Evolutionary conservation across 306 rosid genomes (phyloP).

Genomic region (Vigna radiata): DNA sequence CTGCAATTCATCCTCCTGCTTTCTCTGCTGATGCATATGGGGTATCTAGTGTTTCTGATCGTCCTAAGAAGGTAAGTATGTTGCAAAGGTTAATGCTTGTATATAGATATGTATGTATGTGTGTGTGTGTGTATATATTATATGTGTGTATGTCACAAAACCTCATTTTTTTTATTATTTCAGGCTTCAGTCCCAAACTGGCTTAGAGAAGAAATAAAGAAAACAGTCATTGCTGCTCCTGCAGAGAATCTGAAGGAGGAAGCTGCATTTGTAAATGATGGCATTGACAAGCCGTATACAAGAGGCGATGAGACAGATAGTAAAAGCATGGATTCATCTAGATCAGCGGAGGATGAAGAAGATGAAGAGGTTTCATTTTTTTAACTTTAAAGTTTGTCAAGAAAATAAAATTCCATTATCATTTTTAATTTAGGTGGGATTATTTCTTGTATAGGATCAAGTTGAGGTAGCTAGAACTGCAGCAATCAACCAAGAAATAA

Average conservation of each 20-base stretch:
- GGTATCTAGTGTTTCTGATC: conserved; percentile 77
- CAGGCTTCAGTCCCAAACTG: conserved; percentile 97
- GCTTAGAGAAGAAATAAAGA: conserved; percentile 96
- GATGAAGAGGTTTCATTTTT: conserved; percentile 81
- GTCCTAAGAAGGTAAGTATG: conserved; percentile 86
- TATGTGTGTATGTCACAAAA: conserved; percentile 9
- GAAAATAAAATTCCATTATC: conserved; percentile 1
- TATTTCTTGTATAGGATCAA: conserved; percentile 60
- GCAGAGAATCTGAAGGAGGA: conserved; percentile 77
- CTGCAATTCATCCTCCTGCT: conserved; percentile 63
- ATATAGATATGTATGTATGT: background rate
- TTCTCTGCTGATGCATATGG: conserved; percentile 86
- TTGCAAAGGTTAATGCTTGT: conserved; percentile 41
- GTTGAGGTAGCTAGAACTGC: conserved; percentile 78
- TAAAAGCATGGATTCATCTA: conserved; percentile 83
- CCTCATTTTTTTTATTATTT: conserved; percentile 43
- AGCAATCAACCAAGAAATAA: conserved; percentile 92
- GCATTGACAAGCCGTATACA: conserved; percentile 57
- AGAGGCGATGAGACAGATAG: conserved; percentile 77
- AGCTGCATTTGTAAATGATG: conserved; percentile 54
- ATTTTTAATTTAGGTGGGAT: conserved; percentile 25
- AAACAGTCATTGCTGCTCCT: conserved; percentile 76
- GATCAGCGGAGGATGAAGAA: conserved; percentile 90
- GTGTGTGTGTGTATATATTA: background rate
- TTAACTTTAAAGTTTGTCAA: conserved; percentile 27